A percentile compares a stretch with the other conserved stretches of the same genome.
phyloP scores from a whole-genome alignment of 129 eudicot genomes.

The Saussurea involucrata region DNA sequence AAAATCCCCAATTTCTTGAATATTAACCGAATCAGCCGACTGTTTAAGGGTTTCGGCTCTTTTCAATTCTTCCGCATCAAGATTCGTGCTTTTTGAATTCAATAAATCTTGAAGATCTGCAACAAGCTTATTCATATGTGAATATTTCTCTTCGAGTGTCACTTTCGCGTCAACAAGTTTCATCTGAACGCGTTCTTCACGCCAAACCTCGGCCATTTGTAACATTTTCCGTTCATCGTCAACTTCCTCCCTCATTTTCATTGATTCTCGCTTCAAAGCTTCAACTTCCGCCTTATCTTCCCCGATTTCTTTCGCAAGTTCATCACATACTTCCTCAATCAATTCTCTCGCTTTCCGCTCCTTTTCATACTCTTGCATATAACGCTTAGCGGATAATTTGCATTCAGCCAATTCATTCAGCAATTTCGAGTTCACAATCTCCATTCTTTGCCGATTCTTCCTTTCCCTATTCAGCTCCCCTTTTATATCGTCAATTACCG shows the following conservation, averaged over 20 bases:
- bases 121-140: constrained; percentile 60
- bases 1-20: constrained; percentile 66
- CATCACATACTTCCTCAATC: constrained; percentile 91
- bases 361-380: constrained; percentile 79
- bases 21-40: constrained; percentile 45
- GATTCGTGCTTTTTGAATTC: constrained; percentile 38
- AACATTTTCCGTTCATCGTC: constrained; percentile 94
- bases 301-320: constrained; percentile 87
- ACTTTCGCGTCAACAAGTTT: constrained; percentile 88
- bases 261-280: constrained; percentile 68
- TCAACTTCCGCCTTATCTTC: constrained; percentile 94
- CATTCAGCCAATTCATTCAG: constrained; percentile 71
- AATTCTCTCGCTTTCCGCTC: constrained; percentile 76
- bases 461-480: constrained; percentile 61
- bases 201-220: constrained; percentile 99
- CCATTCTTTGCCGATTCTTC: constrained; percentile 74
- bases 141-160: constrained; percentile 69
- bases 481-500: constrained; percentile 75
- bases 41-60: constrained; percentile 55
- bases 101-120: constrained; percentile 57
- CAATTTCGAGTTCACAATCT: constrained; percentile 73
- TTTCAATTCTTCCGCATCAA: constrained; percentile 42
- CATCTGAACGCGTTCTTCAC: constrained; percentile 97
- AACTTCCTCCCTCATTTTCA: constrained; percentile 81
- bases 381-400: constrained; percentile 63